A percentile compares a stretch with the other conserved stretches of the same genome.
Conservation (phyloP, 371 early-diverging fungal genomes). For the Mortierella sp. region DNA sequence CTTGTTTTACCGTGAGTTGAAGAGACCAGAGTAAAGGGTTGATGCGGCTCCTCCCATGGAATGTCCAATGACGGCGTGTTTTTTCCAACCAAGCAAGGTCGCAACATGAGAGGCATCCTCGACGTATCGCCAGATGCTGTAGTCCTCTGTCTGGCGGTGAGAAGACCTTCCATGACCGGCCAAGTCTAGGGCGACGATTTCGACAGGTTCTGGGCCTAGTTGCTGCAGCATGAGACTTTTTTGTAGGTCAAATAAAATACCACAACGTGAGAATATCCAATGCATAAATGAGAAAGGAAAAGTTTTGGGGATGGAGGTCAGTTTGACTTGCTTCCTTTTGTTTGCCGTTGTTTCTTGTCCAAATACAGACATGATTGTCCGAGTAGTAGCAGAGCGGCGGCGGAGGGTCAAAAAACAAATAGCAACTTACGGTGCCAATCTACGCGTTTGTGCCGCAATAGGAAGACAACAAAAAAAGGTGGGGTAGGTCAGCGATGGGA, state of each 20-base stretch:
- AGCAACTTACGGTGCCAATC: conserved; percentile 14
- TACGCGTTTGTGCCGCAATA: not conserved
- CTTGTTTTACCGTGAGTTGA: conserved; percentile 8
- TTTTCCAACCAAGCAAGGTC: conserved; percentile 23
- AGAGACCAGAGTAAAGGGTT: conserved; percentile 22
- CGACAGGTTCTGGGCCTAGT: conserved; percentile 33
- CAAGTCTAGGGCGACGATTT: conserved; percentile 26
- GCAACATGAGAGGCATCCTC: conserved; percentile 29
- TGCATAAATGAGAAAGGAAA: not conserved
- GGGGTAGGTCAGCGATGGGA: not conserved
- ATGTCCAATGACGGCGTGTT: conserved; percentile 32
- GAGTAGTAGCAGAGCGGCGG: not conserved
- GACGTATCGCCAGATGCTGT: conserved; percentile 26
- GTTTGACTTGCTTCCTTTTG: not conserved
- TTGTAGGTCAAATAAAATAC: not conserved
- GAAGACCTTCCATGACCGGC: conserved; percentile 37
- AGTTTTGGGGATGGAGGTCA: not conserved
- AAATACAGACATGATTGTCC: not conserved
- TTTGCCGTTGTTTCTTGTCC: not conserved
- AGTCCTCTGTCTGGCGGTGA: conserved; percentile 30
- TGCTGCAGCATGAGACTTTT: conserved; percentile 23
- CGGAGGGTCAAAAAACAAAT: not conserved
- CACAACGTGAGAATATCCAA: not conserved
- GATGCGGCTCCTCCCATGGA: conserved; percentile 31
- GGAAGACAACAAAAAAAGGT: not conserved